Evolutionary conservation across 805 yeast genomes (phyloP), one percentile per base, ranked within the genome.

Genomic region (Scheffersomyces amazonensis): DNA sequence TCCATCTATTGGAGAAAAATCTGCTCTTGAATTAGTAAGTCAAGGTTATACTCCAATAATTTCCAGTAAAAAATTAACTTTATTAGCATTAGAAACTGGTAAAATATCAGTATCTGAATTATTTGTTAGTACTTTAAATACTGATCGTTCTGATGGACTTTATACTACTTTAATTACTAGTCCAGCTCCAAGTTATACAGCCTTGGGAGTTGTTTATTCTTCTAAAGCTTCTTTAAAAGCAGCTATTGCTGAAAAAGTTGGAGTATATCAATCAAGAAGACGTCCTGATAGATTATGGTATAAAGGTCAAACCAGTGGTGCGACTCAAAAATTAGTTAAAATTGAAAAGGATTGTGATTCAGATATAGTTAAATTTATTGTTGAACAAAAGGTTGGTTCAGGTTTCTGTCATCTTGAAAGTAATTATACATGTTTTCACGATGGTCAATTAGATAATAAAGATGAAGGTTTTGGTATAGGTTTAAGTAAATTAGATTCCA

Each of bases 241-340:
- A 52, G 93, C 98, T 10, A 76, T 93, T 49, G 78, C 78, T 43
- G 83, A 87, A 16, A 75, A 78, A 35, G 80, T 87, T 8, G 99
- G 99, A 41, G 96, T 93, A 2, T 93, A 93, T 64, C 96, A 85
- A 62, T 87, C 96, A 7, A 82, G 99, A 52, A 81, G 84, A 53
- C 64, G 75, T 37, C 53, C 55, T 16, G 81, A 87, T 44, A 98
- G 95, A 31, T 73, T 93, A 42, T 93, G 99, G 99, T 85, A 82
- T 60, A 93, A 93, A 62, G 99, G 99, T 21, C 83, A 84, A 39
- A 87, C 96, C 2, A 85, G 96, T n/a, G 99, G 99, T 16, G 95
- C 96, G 36, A 87, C 95, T 1, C 99, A 93, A 66, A 72, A 73
- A 48, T 71, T 93, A 34, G 48, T 84, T 17, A 64, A 72, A 31